phyloP scores from a whole-genome alignment of 768 basidiomycete species.

The Leccinum obscurum region DNA sequence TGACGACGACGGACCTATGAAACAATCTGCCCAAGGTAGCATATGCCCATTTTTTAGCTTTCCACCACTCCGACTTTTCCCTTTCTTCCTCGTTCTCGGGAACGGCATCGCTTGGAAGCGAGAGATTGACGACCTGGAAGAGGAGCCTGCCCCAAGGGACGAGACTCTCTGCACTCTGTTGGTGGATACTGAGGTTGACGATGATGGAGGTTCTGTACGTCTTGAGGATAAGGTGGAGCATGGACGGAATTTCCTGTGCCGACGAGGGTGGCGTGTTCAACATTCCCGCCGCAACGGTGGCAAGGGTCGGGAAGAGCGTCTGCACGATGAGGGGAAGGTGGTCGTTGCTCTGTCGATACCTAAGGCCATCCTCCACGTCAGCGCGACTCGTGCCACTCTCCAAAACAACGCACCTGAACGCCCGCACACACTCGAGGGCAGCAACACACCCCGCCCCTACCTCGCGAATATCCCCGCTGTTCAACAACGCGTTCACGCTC shows the following conservation, averaged over 20 bases:
- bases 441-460: constrained; percentile 83
- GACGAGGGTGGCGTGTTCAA: constrained; percentile 58
- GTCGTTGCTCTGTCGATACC: constrained; percentile 69
- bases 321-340: constrained; percentile 57
- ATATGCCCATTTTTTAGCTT: constrained; percentile 92
- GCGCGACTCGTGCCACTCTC: constrained; percentile 19
- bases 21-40: constrained; percentile 77
- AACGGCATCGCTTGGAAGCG: constrained; percentile 62
- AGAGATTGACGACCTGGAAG: constrained; percentile 75
- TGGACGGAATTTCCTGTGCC: constrained; percentile 72
- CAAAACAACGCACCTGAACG: constrained; percentile 34
- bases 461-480: constrained; percentile 63
- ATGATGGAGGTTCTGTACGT: constrained; percentile 82
- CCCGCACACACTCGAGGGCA: constrained; percentile 72
- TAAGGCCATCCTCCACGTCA: constrained; percentile 39
- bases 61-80: constrained; percentile 86
- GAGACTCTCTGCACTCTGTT: constrained; percentile 71
- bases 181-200: constrained; percentile 69
- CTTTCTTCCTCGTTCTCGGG: constrained; percentile 74
- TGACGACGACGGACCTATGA: constrained; percentile 49
- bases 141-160: constrained; percentile 88
- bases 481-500: constrained; percentile 64
- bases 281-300: constrained; percentile 70
- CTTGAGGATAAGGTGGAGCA: constrained; percentile 86
- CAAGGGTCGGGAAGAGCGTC: constrained; percentile 72